Evolutionary conservation across 2,329 filamentous ascomycete genomes (phyloP).

Genomic region (Clarireedia homoeocarpa): DNA sequence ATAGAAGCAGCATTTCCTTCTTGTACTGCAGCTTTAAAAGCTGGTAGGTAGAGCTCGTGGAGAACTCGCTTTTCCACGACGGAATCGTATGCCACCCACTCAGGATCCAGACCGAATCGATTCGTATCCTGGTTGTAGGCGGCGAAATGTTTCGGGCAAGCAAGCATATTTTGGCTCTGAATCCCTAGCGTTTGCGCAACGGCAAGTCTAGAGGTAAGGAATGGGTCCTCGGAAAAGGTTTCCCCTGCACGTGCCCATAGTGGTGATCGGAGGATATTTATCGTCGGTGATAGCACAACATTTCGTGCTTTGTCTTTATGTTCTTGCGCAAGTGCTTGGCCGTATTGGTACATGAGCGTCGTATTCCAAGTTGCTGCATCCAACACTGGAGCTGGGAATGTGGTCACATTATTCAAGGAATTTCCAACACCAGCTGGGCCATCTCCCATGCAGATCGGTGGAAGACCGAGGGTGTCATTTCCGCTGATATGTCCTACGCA

Average conservation of each 20-base stretch:
- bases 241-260: slow-evolving; percentile 41
- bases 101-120: neutral
- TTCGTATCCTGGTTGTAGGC: slow-evolving; percentile 34
- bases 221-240: slow-evolving; percentile 39
- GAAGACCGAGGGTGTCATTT: neutral
- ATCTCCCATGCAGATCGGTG: neutral
- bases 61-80: neutral
- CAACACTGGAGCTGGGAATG: neutral
- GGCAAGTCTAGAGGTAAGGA: slow-evolving; percentile 35
- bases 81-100: neutral
- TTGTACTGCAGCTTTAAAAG: neutral
- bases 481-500: neutral
- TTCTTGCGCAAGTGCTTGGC: neutral
- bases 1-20: slow-evolving; percentile 58
- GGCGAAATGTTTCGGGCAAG: slow-evolving; percentile 39
- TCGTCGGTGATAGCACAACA: slow-evolving; percentile 36
- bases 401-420: neutral
- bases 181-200: slow-evolving; percentile 36
- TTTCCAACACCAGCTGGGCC: neutral
- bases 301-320: neutral
- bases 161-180: slow-evolving; percentile 32
- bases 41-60: neutral
- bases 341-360: neutral
- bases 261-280: slow-evolving; percentile 40
- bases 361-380: neutral